Base-by-base conservation (phyloP, 2,329 filamentous ascomycete genomes). In the Botrytis fragariae region DNA sequence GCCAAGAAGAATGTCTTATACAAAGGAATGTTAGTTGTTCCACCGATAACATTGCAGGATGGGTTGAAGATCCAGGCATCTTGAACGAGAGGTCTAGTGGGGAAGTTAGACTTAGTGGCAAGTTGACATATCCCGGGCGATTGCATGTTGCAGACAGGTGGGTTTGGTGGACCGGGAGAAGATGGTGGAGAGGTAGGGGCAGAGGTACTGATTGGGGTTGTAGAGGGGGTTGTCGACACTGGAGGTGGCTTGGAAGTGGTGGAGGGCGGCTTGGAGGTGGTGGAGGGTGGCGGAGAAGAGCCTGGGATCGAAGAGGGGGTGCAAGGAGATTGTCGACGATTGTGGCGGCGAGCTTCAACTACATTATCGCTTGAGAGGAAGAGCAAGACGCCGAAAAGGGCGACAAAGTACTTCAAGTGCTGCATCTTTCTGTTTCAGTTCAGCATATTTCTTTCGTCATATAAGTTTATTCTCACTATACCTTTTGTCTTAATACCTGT, bases 21-120 rank as follows among this genome's bases (percentile, higher is more conserved):
- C 12, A 72, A 37, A 42, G 63, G 22, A 69, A 72, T 51, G 60
- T 64, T 64, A 9, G 71, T 72, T 39, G 71, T 69, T 39, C 71
- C 63, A 20, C 63, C 71, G 18, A 72, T 72, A 42, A 72, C 71
- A 72, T 61, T 61, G 54, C 71, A 72, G 35, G 65, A 68, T 25
- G 63, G 32, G 63, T 69, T 60, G 18, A 72, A 72, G 42, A 72
- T 57, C 71, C 71, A 72, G 22, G 32, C 71, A 51, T 72, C 63
- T 60, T 72, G 71, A n/a, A 72, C 51, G 20, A 44, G 51, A 9
- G 63, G 51, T 42, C 12, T 48, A 29, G 20, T 35, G 10, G 63
- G 37, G 9, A 57, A 57, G 12, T 69, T 29, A 8, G 63, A 69
- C 51, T 51, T 72, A 9, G 71, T 72, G 18, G 29, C 71, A 3